Evolutionary conservation across 257 asterid species (phyloP).

Genomic region (Leptodermis oblonga): DNA sequence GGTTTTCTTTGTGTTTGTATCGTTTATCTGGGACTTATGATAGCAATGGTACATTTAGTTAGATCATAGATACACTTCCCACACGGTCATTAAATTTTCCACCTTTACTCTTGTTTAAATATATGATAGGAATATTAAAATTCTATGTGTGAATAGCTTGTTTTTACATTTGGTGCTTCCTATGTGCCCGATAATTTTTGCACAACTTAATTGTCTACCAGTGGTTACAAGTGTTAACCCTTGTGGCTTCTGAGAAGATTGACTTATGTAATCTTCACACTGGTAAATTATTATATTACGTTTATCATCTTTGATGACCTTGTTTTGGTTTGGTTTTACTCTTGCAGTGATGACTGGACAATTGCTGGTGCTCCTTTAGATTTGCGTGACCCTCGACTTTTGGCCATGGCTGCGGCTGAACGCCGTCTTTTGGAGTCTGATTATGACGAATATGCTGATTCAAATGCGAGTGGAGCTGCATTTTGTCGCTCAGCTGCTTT

Average conservation of each 20-base stretch:
- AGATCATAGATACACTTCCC: too few relatives aligned
- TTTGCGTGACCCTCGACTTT: conserved; percentile 39
- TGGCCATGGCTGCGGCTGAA: conserved; percentile 48
- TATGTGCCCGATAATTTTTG: not conserved
- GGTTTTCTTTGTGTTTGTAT: not conserved
- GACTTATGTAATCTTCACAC: not conserved
- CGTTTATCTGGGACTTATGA: not conserved
- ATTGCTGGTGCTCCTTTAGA: conserved; percentile 38
- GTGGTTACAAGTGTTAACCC: not conserved
- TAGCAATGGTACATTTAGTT: not conserved
- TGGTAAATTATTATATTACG: not conserved
- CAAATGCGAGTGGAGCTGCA: conserved; percentile 48
- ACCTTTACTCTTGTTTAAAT: not conserved
- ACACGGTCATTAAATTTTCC: too few relatives aligned
- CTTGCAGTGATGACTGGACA: conserved; percentile 38
- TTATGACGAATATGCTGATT: conserved; percentile 40
- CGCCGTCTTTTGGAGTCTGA: conserved; percentile 40
- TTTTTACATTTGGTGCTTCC: not conserved
- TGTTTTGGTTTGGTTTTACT: not conserved
- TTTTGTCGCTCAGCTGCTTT: conserved; percentile 48
- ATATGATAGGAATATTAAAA: not conserved
- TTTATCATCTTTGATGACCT: not conserved
- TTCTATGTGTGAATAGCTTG: not conserved
- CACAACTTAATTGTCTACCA: not conserved
- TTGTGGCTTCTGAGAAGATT: not conserved